Base-by-base conservation (phyloP, 2,329 filamentous ascomycete species). In the Ceratocystis albifundus region DNA sequence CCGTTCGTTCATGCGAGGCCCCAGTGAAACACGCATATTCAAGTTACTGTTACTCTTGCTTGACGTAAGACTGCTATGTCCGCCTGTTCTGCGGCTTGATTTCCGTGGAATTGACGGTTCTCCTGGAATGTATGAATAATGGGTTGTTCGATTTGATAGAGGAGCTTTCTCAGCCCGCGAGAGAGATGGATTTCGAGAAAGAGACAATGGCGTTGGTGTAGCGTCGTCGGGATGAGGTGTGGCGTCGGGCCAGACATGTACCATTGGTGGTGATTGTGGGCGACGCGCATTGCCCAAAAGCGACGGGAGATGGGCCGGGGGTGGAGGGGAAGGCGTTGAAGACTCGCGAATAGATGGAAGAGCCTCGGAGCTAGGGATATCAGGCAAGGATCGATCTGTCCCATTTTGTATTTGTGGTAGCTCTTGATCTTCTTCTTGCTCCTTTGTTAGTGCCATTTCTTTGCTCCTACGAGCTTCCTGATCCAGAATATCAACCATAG, bases 301-400 rank as follows among this genome's bases (percentile, higher is more conserved):
- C n/a, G 66, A 59, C 1, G 64, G 17, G 15, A 65, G 41, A 10
- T 63, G 36, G 1, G 44, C 53, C 2, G 64, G 64, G 8, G n/a
- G 46, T 20, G 64, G 66, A 1, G 53, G 50, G 8, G 66, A 61
- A 7, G 66, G 66, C 2, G 66, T 66, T 15, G 20, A 22, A 45
- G 48, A n/a, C 30, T 68, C 64, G 17, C 59, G 59, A 28, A 68
- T 66, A 2, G 64, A 66, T 17, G 66, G 66, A n/a, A 68, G 66
- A n/a, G 66, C 66, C 20, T 68, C 66, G 22, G 66, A 68, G 61
- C 66, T 68, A 4, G 66, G 64, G 41, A 68, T 65, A 32, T 68
- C 66, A 8, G 66, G 66, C 36, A 66, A 30, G 6, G 66, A 68
- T 17, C 50, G 17, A 17, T 68, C 66, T 17, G 59, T 63, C 2